Percentiles rank a stretch among this genome's conserved stretches.
phyloP scores from a whole-genome alignment of 2,329 filamentous ascomycete genomes.

The Alternaria conjuncta region DNA sequence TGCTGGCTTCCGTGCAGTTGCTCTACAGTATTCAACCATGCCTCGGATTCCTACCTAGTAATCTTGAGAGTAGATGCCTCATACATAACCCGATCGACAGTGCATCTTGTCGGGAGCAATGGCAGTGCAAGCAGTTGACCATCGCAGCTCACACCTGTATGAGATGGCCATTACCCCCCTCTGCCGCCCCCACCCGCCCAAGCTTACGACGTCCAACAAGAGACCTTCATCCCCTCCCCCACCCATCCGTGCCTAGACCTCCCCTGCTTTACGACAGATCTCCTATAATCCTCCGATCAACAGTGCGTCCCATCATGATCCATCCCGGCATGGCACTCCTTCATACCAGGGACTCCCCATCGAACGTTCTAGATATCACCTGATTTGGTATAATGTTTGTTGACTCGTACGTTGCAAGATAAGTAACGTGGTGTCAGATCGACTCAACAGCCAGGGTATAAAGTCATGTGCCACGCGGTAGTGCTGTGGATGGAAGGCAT shows the following conservation, averaged over 20 bases:
- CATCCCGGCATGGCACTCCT: too few species aligned
- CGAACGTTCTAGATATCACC: not conserved
- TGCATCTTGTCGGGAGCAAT: not conserved
- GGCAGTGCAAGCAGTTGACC: not conserved
- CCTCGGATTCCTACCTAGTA: not conserved
- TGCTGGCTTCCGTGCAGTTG: not conserved
- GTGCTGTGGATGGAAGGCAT: not conserved
- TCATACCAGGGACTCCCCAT: not conserved
- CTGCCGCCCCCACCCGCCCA: not conserved
- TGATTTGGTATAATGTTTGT: not conserved
- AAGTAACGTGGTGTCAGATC: not conserved
- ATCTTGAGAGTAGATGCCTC: not conserved
- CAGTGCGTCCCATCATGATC: not conserved
- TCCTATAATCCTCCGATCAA: not conserved
- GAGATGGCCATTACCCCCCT: not conserved
- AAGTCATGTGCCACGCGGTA: not conserved
- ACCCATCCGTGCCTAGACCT: not conserved
- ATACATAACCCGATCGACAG: not conserved
- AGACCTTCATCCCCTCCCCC: not conserved
- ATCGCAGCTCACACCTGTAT: not conserved
- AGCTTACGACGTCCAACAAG: not conserved
- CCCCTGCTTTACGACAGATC: not conserved
- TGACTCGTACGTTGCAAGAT: not conserved
- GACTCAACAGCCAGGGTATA: not conserved
- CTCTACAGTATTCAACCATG: not conserved